These are phyloP conservation scores for Nakaseomyces bracarensis DNA, from an alignment of 1,139 yeast genomes.

Conservation along the genomic window DNA sequence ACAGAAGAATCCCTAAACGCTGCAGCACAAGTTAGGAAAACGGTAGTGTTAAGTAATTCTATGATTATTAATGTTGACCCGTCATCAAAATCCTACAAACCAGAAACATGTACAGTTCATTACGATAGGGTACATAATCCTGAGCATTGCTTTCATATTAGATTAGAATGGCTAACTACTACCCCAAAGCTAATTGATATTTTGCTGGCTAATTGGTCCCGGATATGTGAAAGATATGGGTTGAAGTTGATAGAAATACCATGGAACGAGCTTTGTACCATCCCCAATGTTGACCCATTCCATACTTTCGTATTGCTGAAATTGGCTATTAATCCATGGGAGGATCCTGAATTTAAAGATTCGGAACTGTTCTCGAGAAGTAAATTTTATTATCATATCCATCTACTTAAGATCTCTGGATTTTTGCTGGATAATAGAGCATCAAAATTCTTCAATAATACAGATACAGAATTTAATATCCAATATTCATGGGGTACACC, in stretches of 20 bases:
- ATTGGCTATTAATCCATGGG: conserved; percentile 61
- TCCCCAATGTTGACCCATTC: conserved; percentile 75
- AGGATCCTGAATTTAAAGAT: conserved; percentile 45
- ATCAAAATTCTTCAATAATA: conserved; percentile 49
- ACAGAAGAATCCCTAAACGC: neutral
- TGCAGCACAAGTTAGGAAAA: conserved; percentile 10
- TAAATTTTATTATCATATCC: conserved; percentile 53
- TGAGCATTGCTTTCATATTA: conserved; percentile 84
- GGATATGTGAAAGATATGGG: conserved; percentile 82
- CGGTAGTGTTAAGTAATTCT: conserved; percentile 37
- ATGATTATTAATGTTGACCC: conserved; percentile 75
- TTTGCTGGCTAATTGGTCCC: conserved; percentile 68
- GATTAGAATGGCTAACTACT: conserved; percentile 88
- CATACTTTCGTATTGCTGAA: conserved; percentile 71
- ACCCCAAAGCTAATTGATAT: conserved; percentile 88
- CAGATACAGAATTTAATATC: conserved; percentile 47
- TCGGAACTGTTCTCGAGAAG: conserved; percentile 37
- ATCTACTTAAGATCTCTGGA: conserved; percentile 57
- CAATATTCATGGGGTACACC: conserved; percentile 91
- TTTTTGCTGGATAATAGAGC: conserved; percentile 80
- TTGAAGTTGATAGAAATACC: conserved; percentile 85
- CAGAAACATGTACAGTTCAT: conserved; percentile 75
- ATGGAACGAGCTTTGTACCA: conserved; percentile 73
- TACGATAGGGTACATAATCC: conserved; percentile 91
- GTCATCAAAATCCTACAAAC: conserved; percentile 56